A percentile compares a stretch with the other conserved stretches of the same genome.
These are phyloP conservation scores for Adenanthera pavonina DNA, from an alignment of 306 rosid species.

Conservation along the genomic window DNA sequence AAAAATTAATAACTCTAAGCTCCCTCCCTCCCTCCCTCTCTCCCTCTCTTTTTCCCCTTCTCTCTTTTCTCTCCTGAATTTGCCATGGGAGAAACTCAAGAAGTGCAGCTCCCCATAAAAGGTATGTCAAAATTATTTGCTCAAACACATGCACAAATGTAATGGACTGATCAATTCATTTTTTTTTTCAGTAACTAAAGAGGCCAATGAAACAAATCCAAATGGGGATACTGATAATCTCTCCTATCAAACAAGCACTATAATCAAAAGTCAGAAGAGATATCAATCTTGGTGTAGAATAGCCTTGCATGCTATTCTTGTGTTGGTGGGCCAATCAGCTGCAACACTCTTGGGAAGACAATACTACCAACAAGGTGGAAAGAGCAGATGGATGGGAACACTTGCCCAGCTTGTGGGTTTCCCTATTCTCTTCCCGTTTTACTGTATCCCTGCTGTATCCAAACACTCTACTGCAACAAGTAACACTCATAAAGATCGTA, in stretches of 20 bases:
- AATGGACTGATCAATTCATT: too few species aligned
- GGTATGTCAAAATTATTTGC: background rate
- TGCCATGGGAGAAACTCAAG: slow-evolving; percentile 34
- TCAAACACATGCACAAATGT: too few species aligned
- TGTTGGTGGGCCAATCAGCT: slow-evolving; percentile 43
- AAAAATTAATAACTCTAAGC: too few species aligned
- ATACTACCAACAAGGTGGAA: slow-evolving; percentile 51
- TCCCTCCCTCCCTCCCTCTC: background rate
- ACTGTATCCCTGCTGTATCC: slow-evolving; percentile 23
- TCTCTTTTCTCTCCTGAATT: background rate
- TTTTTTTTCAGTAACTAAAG: too few species aligned
- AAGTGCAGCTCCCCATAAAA: slow-evolving; percentile 21
- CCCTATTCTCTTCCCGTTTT: slow-evolving; percentile 46
- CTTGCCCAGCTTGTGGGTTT: slow-evolving; percentile 45
- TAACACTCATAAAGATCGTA: background rate
- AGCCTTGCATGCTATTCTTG: slow-evolving; percentile 20
- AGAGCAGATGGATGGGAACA: slow-evolving; percentile 49
- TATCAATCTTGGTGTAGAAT: slow-evolving; percentile 38
- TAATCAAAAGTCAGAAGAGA: background rate
- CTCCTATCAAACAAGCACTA: background rate
- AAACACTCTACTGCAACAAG: background rate
- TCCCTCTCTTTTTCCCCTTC: background rate
- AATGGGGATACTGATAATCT: background rate
- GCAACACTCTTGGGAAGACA: slow-evolving; percentile 46
- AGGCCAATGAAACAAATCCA: too few species aligned